These are phyloP conservation scores for Phytopythium delawarense DNA, from an alignment of 352 stramenopile species.

Conservation along the genomic window DNA sequence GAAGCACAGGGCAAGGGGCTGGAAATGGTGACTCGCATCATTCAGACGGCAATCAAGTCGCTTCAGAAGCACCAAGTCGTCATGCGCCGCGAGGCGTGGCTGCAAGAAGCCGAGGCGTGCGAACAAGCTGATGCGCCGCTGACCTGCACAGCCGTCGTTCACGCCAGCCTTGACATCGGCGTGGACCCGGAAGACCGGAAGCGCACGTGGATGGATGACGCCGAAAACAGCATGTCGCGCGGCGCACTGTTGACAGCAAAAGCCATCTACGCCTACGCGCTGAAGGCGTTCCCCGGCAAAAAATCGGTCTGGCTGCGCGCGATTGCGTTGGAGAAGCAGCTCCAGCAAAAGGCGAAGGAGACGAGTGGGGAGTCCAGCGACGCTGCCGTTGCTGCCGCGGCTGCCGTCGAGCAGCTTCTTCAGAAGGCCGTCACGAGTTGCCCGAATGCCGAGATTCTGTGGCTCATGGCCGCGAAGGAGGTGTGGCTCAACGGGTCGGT, in stretches of 20 bases:
- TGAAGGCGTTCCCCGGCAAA: slow-evolving; percentile 89
- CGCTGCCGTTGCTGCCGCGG: slow-evolving; percentile 22
- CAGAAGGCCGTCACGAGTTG: slow-evolving; percentile 92
- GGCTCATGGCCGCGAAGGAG: slow-evolving; percentile 97
- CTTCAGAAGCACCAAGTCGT: slow-evolving; percentile 91
- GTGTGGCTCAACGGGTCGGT: slow-evolving; percentile 95
- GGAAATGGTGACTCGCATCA: slow-evolving; percentile 80
- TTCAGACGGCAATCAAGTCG: slow-evolving; percentile 80
- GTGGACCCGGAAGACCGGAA: slow-evolving; percentile 96
- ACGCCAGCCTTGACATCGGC: slow-evolving; percentile 91
- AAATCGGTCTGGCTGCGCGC: slow-evolving; percentile 96
- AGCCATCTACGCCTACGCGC: slow-evolving; percentile 92
- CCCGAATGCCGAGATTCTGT: slow-evolving; percentile 95
- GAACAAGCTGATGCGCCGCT: slow-evolving; percentile 89
- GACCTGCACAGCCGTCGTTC: slow-evolving; percentile 94
- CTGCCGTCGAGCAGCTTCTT: slow-evolving; percentile 86
- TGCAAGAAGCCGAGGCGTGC: slow-evolving; percentile 95
- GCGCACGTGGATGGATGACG: slow-evolving; percentile 97
- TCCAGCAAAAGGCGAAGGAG: slow-evolving; percentile 66
- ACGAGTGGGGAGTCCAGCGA: not conserved
- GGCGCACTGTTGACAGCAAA: slow-evolving; percentile 90
- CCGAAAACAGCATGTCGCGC: slow-evolving; percentile 86
- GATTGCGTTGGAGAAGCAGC: slow-evolving; percentile 95
- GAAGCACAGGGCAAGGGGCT: slow-evolving; percentile 93
- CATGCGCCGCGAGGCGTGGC: slow-evolving; percentile 94